Percentiles rank a stretch among this genome's conserved stretches.
Conservation (phyloP, 78 protist genomes). For the Dictyostelium firmibasis region DNA sequence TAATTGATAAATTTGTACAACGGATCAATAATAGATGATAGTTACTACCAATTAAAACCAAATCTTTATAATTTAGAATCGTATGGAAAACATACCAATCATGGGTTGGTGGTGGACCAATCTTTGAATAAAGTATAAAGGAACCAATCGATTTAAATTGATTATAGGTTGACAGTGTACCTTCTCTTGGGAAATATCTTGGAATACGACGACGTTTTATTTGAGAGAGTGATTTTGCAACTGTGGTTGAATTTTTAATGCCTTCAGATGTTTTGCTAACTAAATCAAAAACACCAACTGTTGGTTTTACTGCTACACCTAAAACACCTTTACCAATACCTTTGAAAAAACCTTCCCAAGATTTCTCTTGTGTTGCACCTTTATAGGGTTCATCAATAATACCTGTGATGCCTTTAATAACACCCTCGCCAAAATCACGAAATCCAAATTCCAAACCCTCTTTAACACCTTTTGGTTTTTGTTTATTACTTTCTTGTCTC, state of each 20-base stretch:
- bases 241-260: slow-evolving; percentile 68
- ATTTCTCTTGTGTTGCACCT: slow-evolving; percentile 86
- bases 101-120: slow-evolving; percentile 40
- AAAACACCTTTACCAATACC: slow-evolving; percentile 93
- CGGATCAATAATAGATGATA: slow-evolving; percentile 2
- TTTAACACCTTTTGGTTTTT: slow-evolving; percentile 64
- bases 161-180: slow-evolving; percentile 35
- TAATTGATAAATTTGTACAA: background rate
- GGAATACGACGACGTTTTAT: slow-evolving; percentile 57
- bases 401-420: slow-evolving; percentile 89
- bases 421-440: slow-evolving; percentile 77
- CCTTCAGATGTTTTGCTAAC: slow-evolving; percentile 83
- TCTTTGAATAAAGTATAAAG: slow-evolving; percentile 11
- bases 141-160: slow-evolving; percentile 38
- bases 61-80: background rate
- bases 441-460: slow-evolving; percentile 83
- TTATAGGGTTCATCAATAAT: slow-evolving; percentile 88
- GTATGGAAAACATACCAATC: slow-evolving; percentile 57
- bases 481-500: slow-evolving; percentile 25
- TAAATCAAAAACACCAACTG: slow-evolving; percentile 87
- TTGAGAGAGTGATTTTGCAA: slow-evolving; percentile 42
- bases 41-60: background rate
- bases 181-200: slow-evolving; percentile 64
- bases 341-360: slow-evolving; percentile 82
- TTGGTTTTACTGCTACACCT: slow-evolving; percentile 91